These are phyloP conservation scores for Simplicillium aogashimaense DNA, from an alignment of 2,329 filamentous ascomycete species.

Conservation along the genomic window DNA sequence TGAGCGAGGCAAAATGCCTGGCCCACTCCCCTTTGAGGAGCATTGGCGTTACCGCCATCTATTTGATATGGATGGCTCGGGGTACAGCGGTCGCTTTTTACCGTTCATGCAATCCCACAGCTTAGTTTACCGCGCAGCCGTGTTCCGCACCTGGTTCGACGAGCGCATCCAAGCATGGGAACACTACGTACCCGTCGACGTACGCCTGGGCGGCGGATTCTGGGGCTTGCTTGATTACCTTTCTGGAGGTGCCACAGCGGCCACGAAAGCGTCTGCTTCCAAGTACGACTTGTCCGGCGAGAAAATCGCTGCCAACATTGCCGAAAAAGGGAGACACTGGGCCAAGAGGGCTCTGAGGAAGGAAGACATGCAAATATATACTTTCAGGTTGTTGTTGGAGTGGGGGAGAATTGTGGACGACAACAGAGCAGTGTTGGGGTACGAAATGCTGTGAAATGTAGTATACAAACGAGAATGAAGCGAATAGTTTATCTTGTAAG, in stretches of 20 bases:
- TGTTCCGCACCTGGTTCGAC: slow-evolving; percentile 58
- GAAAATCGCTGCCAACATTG: slow-evolving; percentile 11
- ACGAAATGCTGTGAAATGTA: slow-evolving; percentile 6
- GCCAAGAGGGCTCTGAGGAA: slow-evolving; percentile 45
- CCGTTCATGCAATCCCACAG: slow-evolving; percentile 57
- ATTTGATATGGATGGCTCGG: slow-evolving; percentile 62
- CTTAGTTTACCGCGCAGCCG: slow-evolving; percentile 52
- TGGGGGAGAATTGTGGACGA: slow-evolving; percentile 58
- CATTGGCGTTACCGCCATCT: slow-evolving; percentile 54
- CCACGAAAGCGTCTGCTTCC: too few species aligned
- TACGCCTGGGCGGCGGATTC: slow-evolving; percentile 39
- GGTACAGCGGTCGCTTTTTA: slow-evolving; percentile 54
- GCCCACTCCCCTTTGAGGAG: slow-evolving; percentile 15
- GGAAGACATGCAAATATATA: slow-evolving; percentile 67
- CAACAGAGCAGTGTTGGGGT: slow-evolving; percentile 26
- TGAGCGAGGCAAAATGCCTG: slow-evolving; percentile 1
- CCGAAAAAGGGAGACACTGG: slow-evolving; percentile 40
- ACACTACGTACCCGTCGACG: slow-evolving; percentile 55
- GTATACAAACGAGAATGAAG: too few species aligned
- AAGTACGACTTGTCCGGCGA: slow-evolving; percentile 20
- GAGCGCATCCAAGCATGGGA: slow-evolving; percentile 49
- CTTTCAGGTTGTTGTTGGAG: slow-evolving; percentile 62
- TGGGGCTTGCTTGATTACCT: slow-evolving; percentile 39
- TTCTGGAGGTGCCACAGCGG: not conserved
- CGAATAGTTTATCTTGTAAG: too few species aligned